Evolutionary conservation across 768 basidiomycete species (phyloP).

Genomic region (Clitopilus passeckerianus): DNA sequence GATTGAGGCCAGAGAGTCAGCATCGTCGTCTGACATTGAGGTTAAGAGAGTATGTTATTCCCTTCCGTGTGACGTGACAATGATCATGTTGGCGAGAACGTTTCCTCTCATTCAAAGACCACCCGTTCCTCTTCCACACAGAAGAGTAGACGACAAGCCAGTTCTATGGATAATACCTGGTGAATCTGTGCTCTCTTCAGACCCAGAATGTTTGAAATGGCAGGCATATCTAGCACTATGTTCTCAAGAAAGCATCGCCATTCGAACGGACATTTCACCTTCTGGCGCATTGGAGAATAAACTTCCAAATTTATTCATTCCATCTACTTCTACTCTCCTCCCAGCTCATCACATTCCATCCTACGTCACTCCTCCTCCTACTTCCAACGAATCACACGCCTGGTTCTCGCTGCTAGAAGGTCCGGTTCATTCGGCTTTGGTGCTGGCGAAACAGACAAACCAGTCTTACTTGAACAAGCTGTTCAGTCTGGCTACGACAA

Average conservation of each 20-base stretch:
- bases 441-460: conserved; percentile 43
- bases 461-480: conserved; percentile 38
- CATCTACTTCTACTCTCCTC: conserved; percentile 44
- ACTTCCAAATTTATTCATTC: conserved; percentile 67
- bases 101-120: not conserved
- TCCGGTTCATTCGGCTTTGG: conserved; percentile 70
- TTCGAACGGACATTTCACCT: conserved; percentile 44
- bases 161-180: conserved; percentile 63
- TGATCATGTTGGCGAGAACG: conserved; percentile 6
- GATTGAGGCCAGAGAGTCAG: not conserved
- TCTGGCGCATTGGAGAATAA: conserved; percentile 67
- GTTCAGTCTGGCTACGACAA: conserved; percentile 27
- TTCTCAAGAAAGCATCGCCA: not conserved
- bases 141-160: conserved; percentile 14
- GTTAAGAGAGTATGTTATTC: too few species aligned
- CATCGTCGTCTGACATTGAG: conserved; percentile 45
- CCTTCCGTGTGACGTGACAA: conserved; percentile 40
- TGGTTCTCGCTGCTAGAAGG: conserved; percentile 81
- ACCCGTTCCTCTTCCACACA: not conserved
- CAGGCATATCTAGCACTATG: conserved; percentile 75
- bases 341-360: conserved; percentile 64
- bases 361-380: conserved; percentile 48
- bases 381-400: conserved; percentile 71
- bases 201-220: conserved; percentile 89
- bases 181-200: conserved; percentile 51